Base-by-base conservation (phyloP, 225 moss, liverwort and hornwort genomes). In the Neckera pumila region DNA sequence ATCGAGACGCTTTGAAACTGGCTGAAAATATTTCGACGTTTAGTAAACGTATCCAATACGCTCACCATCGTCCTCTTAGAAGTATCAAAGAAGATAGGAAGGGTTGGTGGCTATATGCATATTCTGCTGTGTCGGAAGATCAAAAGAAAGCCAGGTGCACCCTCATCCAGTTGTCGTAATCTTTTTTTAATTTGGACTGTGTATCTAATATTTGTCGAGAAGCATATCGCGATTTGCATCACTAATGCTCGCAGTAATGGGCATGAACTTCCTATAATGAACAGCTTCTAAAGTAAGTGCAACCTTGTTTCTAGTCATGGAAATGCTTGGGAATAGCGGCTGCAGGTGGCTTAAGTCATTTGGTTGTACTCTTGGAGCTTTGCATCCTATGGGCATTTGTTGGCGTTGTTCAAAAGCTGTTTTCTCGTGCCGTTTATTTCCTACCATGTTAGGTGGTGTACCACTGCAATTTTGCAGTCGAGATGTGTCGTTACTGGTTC, bases 1-100 rank as follows among this genome's bases (percentile, higher is more conserved):
- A 98, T 89, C 95, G 97, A 85, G 96, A 98, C 90, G 95, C 86
- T 60, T 90, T 98, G 91, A 98, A 98, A 92, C 53, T 97, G 86
- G 94, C 90, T 65, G 98, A 98, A 87, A 98, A 97, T 65, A 95
- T 98, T 58, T 95, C 98, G 38, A 92, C 91, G 23, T 98, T 98
- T 72, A 95, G 93, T 60, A 97, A 95, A 89, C 96, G 95, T 74
- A 77, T 98, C 56, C 93, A 96, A 84, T 98, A 95, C 79, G 98
- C 98, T 49, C 98, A 95, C 70, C 91, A 93, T 83, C 97, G 98
- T 57, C 98, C 97, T 17, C 90, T 88, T 80, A 93, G 76, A 19
- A 89, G 85, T 65, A 87, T 98, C 14, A 92, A 86, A 85, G 93
- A 95, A 87, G 95, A 98, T 72, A 90, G 61, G 84, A 93, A 91